Evolutionary conservation across 192 early-diverging fungal species (phyloP).

Genomic region (Umbelopsis isabellina): DNA sequence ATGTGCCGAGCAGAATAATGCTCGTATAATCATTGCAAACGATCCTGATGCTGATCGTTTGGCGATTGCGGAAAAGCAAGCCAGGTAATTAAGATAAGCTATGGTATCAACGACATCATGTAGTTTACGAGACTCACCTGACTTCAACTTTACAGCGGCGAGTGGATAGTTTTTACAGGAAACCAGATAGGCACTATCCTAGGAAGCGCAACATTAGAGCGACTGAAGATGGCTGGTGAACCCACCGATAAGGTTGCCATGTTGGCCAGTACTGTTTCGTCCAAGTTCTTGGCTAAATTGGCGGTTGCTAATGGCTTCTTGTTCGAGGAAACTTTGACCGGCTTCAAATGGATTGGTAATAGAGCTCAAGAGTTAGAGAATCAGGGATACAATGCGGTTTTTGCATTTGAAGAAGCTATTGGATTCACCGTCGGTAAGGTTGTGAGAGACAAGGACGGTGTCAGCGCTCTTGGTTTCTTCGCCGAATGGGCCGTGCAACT

Average conservation of each 20-base stretch:
- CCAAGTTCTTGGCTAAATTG: conserved; percentile 79
- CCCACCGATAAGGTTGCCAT: conserved; percentile 66
- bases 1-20: conserved; percentile 59
- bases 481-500: conserved; percentile 74
- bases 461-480: conserved; percentile 81
- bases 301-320: conserved; percentile 74
- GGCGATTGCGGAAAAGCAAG: conserved; percentile 82
- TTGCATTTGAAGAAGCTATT: conserved; percentile 96
- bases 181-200: conserved; percentile 90
- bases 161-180: conserved; percentile 85
- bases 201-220: conserved; percentile 65
- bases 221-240: conserved; percentile 52
- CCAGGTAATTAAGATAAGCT: conserved; percentile 26
- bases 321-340: conserved; percentile 92
- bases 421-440: conserved; percentile 80
- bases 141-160: conserved; percentile 42
- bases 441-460: conserved; percentile 93
- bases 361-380: conserved; percentile 67
- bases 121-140: not conserved
- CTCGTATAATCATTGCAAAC: conserved; percentile 82
- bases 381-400: conserved; percentile 69
- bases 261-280: conserved; percentile 87
- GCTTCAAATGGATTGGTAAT: conserved; percentile 97
- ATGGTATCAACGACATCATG: not conserved
- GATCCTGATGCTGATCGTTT: conserved; percentile 96